Base-by-base conservation (phyloP, 352 stramenopile genomes). In the Globisporangium cystogenes region DNA sequence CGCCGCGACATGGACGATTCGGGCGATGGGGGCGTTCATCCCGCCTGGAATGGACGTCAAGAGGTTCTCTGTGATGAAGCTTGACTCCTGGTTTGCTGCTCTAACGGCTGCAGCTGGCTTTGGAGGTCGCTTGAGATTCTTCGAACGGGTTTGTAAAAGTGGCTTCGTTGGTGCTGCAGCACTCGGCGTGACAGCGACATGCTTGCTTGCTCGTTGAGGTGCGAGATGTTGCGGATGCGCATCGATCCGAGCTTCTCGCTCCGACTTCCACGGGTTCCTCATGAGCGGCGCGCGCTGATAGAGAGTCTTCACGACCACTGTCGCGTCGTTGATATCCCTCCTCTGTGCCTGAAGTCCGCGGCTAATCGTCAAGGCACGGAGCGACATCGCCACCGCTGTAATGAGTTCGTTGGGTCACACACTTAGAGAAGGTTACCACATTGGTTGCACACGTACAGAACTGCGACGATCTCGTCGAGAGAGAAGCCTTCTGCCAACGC, bases 1-100 rank as follows among this genome's bases (percentile, higher is more conserved):
- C 18, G 64, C 74, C 18, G 72, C 70, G 20, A 86, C 66, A 1
- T 83, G 51, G 3, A 83, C 31, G 31, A 88, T 41, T 10, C 65
- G 72, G 11, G 64, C 48, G 33, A 88, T 65, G 4, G 71, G 53
- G 0, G 66, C 69, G 43, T 70, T 82, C 59, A 88, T 60, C 7
- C 74, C 77, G 20, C 64, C 72, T 23, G 77, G 74, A 29, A 88
- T 70, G 16, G 71, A 82, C 27, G 69, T 62, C 35, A 86, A 43
- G 48, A 87, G 56, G 53, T 84, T 84, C 45, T 67, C 57, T 0
- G 72, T 66, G 36, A 85, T 40, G 26, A 74, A 74, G 4, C 21
- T 10, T 11, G 55, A 48, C n/a, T 29, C 12, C 35, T 3, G 15
- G 10, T 31, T 57, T 15, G 23, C 29, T 20, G 16, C 3, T 14